Percentiles rank a stretch among this genome's conserved stretches.
These are phyloP conservation scores for Rhodotorula sp. DNA, from an alignment of 1,284 basidiomycete species.

Conservation along the genomic window DNA sequence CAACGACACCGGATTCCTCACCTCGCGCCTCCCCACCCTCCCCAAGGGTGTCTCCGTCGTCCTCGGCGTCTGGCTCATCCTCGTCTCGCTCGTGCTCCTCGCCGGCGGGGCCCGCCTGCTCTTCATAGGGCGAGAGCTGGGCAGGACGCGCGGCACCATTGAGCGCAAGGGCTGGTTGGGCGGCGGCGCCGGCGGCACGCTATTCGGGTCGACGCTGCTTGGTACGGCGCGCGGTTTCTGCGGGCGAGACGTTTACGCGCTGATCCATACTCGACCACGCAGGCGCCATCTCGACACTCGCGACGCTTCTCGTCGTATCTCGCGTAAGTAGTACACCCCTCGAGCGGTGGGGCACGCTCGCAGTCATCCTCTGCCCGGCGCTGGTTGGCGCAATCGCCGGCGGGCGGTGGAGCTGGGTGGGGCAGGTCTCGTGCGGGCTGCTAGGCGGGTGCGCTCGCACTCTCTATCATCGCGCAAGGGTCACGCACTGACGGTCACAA, in stretches of 20 bases:
- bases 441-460: constrained; percentile 8
- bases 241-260: too few relatives aligned
- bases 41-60: constrained; percentile 65
- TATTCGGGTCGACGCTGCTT: neutral
- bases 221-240: constrained; percentile 6
- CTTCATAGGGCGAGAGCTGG: constrained; percentile 1
- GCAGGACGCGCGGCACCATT: neutral
- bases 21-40: constrained; percentile 78
- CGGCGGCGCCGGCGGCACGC: constrained; percentile 23
- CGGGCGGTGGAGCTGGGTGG: constrained; percentile 11
- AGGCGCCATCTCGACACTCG: constrained; percentile 9
- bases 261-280: neutral
- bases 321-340: neutral
- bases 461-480: neutral
- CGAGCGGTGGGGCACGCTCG: constrained; percentile 13
- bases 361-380: constrained; percentile 6
- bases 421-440: neutral
- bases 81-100: constrained; percentile 17
- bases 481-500: neutral
- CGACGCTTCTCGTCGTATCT: constrained; percentile 15
- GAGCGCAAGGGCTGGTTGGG: constrained; percentile 11
- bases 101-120: constrained; percentile 14
- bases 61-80: constrained; percentile 25
- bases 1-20: constrained; percentile 56
- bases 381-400: constrained; percentile 11